Evolutionary conservation across 1,139 yeast genomes (phyloP), one percentile per base, ranked within the genome.

Genomic region (Yamadazyma friedrichii): DNA sequence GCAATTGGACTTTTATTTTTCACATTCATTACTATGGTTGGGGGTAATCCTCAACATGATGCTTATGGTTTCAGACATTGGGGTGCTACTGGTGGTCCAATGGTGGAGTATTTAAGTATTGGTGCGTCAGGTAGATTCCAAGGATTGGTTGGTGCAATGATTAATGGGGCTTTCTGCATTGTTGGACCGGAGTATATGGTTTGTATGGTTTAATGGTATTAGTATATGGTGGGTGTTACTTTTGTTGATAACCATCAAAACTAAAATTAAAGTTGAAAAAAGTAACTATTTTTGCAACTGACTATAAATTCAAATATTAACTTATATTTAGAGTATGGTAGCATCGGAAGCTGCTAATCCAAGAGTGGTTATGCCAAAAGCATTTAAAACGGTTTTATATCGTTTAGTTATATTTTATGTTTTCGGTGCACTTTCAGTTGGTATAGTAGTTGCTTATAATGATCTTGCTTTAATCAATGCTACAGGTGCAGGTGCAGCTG

Each of bases 151-250:
- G 76, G 79, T 2, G 80, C 86, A 47, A 54, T 84, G 37, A 72
- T 74, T 35, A 70, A 73, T 35, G 84, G 84, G 15, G 69, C 78
- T 13, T 85, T 82, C 59, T 80, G 89, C 6, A 77, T 84, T 50
- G 88, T 88, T 8, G 95, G 94, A 2, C 91, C 94, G 2, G 95
- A 87, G 58, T 85, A 85, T 54, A 78, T 87, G 45, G 76, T n/a
- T n/a, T n/a, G n/a, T n/a, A n/a, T n/a, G n/a, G n/a, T n/a, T n/a
- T n/a, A n/a, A n/a, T n/a, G n/a, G n/a, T n/a, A n/a, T n/a, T n/a
- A n/a, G n/a, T n/a, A n/a, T n/a, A n/a, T n/a, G n/a, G n/a, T n/a
- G n/a, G n/a, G n/a, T n/a, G n/a, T n/a, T n/a, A n/a, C n/a, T n/a
- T n/a, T n/a, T n/a, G n/a, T n/a, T n/a, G n/a, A n/a, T n/a, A n/a